Base-by-base conservation (phyloP, 805 yeast species). In the Brettanomyces custersianus region DNA sequence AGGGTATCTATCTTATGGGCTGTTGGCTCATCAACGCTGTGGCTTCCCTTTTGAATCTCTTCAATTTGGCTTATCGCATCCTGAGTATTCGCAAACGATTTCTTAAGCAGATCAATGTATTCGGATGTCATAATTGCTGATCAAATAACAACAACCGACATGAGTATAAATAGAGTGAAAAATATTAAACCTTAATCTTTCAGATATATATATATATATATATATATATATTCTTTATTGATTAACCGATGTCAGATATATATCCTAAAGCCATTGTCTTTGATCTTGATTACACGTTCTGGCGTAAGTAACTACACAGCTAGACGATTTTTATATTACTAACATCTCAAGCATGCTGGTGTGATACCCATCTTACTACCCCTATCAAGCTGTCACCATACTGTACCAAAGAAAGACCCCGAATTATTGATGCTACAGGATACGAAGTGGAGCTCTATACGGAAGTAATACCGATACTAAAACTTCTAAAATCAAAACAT, bases 221-320 rank as follows among this genome's bases (percentile, higher is more conserved):
- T n/a, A n/a, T n/a, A n/a, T n/a, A n/a, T n/a, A n/a, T n/a, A n/a
- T n/a, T n/a, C n/a, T n/a, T n/a, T n/a, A n/a, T n/a, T n/a, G n/a
- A n/a, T n/a, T n/a, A n/a, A n/a, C n/a, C n/a, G n/a, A n/a, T n/a
- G n/a, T n/a, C n/a, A n/a, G 19, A 28, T 15, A 15, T 13, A 7
- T 28, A 28, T 31, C 78, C 78, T 2, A 61, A 63, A 37, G 77
- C 73, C 2, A 77, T 80, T 9, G 87, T 81, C 0, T 79, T 81
- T 51, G 92, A 81, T 45, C 58, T 81, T 29, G 92, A 81, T 52
- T 81, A 76, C 49, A 81, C 92, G 0, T 55, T 81, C 23, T 81
- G 92, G 92, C 88, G 82, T 62, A 54, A 39, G 69, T 57, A 18
- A 12, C 19, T 16, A 19, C 10, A 13, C 15, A 29, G 9, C 23